phyloP scores from a whole-genome alignment of 164 flowering plant species.

The Annona squamosa region DNA sequence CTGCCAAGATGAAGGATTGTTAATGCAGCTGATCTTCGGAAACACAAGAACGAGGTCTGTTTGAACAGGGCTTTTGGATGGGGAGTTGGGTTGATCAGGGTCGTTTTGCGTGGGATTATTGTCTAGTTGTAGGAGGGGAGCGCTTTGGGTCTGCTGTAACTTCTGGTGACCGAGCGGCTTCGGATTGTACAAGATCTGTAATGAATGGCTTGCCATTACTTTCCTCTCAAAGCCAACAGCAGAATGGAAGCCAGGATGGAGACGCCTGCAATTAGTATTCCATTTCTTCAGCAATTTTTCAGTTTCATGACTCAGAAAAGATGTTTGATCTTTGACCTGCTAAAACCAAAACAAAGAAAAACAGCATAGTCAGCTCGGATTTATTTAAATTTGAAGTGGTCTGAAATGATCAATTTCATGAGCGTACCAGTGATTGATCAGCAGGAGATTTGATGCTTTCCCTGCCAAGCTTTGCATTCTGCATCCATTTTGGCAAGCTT shows the following conservation, averaged over 20 bases:
- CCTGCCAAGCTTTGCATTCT: conserved; percentile 42
- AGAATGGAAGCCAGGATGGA: conserved; percentile 57
- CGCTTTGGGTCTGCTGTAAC: conserved; percentile 29
- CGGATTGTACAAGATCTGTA: conserved; percentile 34
- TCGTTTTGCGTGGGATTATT: conserved; percentile 15
- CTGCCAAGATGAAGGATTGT: conserved; percentile 36
- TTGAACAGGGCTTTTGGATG: conserved; percentile 61
- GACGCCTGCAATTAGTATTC: conserved; percentile 53
- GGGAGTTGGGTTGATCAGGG: conserved; percentile 18
- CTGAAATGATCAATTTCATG: neutral
- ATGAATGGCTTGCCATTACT: conserved; percentile 24
- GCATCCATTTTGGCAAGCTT: conserved; percentile 77
- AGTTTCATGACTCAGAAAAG: conserved; percentile 42
- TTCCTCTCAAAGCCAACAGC: conserved; percentile 27
- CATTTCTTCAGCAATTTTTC: conserved; percentile 74
- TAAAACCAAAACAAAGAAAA: conserved; percentile 1
- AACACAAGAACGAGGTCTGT: conserved; percentile 80
- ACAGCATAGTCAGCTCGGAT: neutral
- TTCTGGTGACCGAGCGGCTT: conserved; percentile 37
- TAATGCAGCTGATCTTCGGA: conserved; percentile 38
- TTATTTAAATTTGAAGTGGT: neutral
- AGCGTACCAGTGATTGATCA: conserved; percentile 40
- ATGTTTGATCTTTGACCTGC: conserved; percentile 50
- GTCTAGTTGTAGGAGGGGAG: conserved; percentile 35
- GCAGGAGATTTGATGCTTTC: conserved; percentile 14